Evolutionary conservation across 495 filamentous ascomycete species (phyloP).

Genomic region (Geopyxis carbonaria): DNA sequence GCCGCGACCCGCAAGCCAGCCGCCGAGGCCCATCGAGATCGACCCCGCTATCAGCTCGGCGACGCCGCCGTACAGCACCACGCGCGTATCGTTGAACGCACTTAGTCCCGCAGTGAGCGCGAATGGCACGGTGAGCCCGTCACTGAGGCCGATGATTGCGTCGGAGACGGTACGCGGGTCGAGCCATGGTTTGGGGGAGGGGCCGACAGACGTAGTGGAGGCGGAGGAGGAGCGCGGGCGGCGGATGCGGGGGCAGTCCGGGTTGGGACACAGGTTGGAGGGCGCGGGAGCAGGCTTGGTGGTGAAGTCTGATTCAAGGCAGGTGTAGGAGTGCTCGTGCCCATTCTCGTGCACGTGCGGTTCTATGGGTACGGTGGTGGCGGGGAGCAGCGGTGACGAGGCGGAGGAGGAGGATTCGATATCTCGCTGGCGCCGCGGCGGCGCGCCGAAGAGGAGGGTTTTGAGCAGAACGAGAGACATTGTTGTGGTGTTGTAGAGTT

Average conservation of each 20-base stretch:
- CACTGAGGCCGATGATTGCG: slow-evolving; percentile 42
- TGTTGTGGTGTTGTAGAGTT: too few relatives aligned
- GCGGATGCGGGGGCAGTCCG: not conserved
- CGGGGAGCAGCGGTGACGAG: too few relatives aligned
- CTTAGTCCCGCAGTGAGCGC: slow-evolving; percentile 46
- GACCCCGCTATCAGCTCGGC: slow-evolving; percentile 50
- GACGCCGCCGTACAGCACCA: slow-evolving; percentile 52
- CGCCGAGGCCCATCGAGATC: slow-evolving; percentile 55
- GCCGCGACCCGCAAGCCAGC: slow-evolving; percentile 53
- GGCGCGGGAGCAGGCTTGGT: too few relatives aligned
- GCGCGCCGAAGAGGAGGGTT: too few relatives aligned
- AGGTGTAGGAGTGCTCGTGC: too few relatives aligned
- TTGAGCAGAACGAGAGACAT: too few relatives aligned
- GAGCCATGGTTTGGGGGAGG: slow-evolving; percentile 2
- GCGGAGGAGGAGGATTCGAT: too few relatives aligned
- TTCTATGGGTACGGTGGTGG: too few relatives aligned
- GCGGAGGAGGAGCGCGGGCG: not conserved
- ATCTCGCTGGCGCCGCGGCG: too few relatives aligned
- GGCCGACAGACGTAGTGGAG: not conserved
- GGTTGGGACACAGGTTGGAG: too few relatives aligned
- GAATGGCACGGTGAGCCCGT: slow-evolving; percentile 50
- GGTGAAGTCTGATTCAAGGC: too few relatives aligned
- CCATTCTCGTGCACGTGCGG: too few relatives aligned
- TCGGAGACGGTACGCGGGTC: slow-evolving; percentile 25
- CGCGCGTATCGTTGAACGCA: slow-evolving; percentile 31